These are phyloP conservation scores for Fusarium pseudograminearum DNA, from an alignment of 2,329 filamentous ascomycete genomes.

Conservation along the genomic window DNA sequence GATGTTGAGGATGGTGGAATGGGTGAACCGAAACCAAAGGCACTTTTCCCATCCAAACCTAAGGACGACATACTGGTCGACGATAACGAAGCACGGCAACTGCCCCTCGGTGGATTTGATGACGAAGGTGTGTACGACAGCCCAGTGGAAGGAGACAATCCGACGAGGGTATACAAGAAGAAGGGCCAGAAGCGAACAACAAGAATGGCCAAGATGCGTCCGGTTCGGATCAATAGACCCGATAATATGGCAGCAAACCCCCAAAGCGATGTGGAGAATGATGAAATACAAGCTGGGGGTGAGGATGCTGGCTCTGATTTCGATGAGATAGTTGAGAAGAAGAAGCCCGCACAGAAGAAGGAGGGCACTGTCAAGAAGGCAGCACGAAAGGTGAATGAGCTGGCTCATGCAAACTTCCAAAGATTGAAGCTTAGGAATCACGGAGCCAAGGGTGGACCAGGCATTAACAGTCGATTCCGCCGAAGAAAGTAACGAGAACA, in stretches of 20 bases:
- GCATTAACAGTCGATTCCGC: constrained; percentile 68
- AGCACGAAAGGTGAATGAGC: constrained; percentile 71
- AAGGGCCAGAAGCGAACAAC: constrained; percentile 86
- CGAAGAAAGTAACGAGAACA: constrained; percentile 54
- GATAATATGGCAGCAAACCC: constrained; percentile 47
- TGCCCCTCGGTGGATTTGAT: constrained; percentile 71
- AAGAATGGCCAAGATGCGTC: constrained; percentile 72
- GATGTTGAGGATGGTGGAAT: constrained; percentile 71
- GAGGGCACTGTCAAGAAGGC: constrained; percentile 63
- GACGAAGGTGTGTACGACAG: constrained; percentile 71
- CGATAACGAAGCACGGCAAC: constrained; percentile 58
- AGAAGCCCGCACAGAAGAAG: constrained; percentile 50
- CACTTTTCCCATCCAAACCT: constrained; percentile 39
- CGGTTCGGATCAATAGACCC: constrained; percentile 63
- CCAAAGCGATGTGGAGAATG: constrained; percentile 53
- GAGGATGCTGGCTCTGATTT: constrained; percentile 38
- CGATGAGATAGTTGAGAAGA: constrained; percentile 32
- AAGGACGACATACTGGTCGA: constrained; percentile 56
- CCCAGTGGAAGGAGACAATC: constrained; percentile 66
- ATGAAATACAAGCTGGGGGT: constrained; percentile 49
- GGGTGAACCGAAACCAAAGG: constrained; percentile 40
- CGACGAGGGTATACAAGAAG: constrained; percentile 79
- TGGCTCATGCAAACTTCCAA: constrained; percentile 76
- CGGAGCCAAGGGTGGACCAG: constrained; percentile 71
- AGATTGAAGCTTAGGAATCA: constrained; percentile 72